Evolutionary conservation across 768 basidiomycete species (phyloP).

Genomic region (Inosperma sp.): DNA sequence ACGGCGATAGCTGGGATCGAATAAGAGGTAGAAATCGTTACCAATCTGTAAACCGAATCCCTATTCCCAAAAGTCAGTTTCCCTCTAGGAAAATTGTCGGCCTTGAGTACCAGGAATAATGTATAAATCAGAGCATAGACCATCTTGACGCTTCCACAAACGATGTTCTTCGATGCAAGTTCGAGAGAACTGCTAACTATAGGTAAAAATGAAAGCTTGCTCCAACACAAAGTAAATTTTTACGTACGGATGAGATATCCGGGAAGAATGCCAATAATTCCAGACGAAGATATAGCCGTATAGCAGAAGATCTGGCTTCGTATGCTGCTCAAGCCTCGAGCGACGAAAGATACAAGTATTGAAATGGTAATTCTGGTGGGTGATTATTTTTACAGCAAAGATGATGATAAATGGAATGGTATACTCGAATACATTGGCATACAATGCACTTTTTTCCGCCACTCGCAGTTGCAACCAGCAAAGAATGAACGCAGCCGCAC

Average conservation of each 20-base stretch:
- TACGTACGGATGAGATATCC: constrained; percentile 75
- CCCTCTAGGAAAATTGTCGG: neutral
- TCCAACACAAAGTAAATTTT: neutral
- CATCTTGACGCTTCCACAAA: constrained; percentile 82
- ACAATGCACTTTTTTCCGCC: constrained; percentile 71
- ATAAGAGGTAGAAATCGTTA: constrained; percentile 70
- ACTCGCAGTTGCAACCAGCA: constrained; percentile 68
- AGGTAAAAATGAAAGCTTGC: constrained; percentile 10
- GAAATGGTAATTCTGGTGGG: constrained; percentile 68
- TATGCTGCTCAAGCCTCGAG: constrained; percentile 80
- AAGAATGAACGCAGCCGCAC: constrained; percentile 60
- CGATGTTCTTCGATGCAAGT: constrained; percentile 80
- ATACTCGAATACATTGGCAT: constrained; percentile 91
- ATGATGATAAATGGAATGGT: constrained; percentile 24
- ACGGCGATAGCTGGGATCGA: constrained; percentile 54
- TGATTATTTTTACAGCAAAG: neutral
- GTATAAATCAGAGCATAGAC: constrained; percentile 88
- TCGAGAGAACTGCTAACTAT: constrained; percentile 77
- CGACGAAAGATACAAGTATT: constrained; percentile 73
- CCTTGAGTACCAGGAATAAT: constrained; percentile 52
- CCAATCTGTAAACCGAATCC: constrained; percentile 85
- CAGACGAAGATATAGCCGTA: constrained; percentile 83
- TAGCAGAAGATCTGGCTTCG: constrained; percentile 81
- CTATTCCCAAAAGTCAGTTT: constrained; percentile 23
- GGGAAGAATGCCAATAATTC: constrained; percentile 86